Percentiles rank a stretch among this genome's conserved stretches.
phyloP scores from a whole-genome alignment of 164 flowering plant species.

The Magnolia officinalis region DNA sequence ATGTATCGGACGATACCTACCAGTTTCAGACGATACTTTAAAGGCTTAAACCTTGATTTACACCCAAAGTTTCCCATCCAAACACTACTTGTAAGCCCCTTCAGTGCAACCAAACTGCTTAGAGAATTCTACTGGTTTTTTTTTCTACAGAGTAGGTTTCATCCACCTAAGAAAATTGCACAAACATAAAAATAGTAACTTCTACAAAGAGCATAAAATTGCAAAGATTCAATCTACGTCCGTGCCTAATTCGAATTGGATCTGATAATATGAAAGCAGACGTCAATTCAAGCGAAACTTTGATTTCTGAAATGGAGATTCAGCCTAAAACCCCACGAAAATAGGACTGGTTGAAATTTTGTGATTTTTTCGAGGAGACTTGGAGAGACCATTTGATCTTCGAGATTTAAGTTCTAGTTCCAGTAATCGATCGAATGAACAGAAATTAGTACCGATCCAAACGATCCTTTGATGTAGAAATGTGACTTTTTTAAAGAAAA shows the following conservation, averaged over 20 bases:
- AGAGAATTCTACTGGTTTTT: background rate
- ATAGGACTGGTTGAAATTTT: background rate
- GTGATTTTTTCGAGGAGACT: background rate
- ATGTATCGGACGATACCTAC: too few relatives aligned
- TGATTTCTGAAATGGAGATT: background rate
- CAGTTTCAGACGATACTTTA: too few relatives aligned
- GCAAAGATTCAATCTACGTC: background rate
- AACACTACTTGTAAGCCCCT: too few relatives aligned
- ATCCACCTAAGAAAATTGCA: background rate
- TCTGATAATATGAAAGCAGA: background rate
- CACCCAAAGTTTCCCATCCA: too few relatives aligned
- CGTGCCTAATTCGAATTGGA: background rate
- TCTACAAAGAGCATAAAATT: background rate
- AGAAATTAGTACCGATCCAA: background rate
- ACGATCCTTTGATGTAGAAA: background rate
- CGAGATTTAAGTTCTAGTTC: background rate
- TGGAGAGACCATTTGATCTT: background rate
- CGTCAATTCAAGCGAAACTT: background rate
- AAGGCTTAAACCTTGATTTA: too few relatives aligned
- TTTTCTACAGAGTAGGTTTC: background rate
- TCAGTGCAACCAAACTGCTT: background rate
- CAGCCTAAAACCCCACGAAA: background rate
- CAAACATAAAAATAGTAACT: background rate
- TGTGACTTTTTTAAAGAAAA: background rate
- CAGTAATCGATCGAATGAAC: background rate